Base-by-base conservation (phyloP, 108 stramenopile genomes). In the Conticribra guillardii region DNA sequence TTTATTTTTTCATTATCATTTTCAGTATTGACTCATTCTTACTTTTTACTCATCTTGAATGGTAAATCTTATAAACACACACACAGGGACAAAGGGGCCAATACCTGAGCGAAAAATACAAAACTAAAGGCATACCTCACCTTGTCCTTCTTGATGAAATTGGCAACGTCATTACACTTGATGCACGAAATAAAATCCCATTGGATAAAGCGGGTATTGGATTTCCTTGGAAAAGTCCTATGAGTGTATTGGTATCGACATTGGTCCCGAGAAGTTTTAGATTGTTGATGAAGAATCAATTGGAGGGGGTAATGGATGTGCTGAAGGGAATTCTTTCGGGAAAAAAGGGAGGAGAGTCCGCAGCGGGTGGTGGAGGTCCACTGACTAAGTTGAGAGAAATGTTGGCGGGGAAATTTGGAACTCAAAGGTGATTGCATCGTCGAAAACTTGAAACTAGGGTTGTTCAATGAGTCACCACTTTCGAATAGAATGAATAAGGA, bases 101-200 rank as follows among this genome's bases (percentile, higher is more conserved):
- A 55, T 59, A 54, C 55, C 74, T 96, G 0, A 65, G 76, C 7
- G 73, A 90, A 56, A 89, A 90, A 56, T 96, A 85, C 79, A 87
- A 87, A 29, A 87, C 90, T 17, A 89, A 96, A 67, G 81, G 85
- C 23, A 96, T 96, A 50, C 95, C 95, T 1, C 54, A 80, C 18
- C 62, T 96, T 22, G 89, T 96, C 5, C 48, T 96, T n/a, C 62
- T 97, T 2, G 95, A 97, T 73, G 95, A 97, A 66, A 74, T 92
- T 28, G 95, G 95, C 22, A 84, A 82, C 49, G 82, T 91, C 23
- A 96, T 96, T 54, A 95, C 88, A 7, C 80, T 59, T 3, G 92
- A 95, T 68, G 95, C 73, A 0, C 59, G 94, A 32, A 89, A 83
- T 57, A 92, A 89, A 53, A 84, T 96, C 51, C 86, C 88, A n/a